Conservation (phyloP, 2,329 filamentous ascomycete species). For the Claviceps digitariae region DNA sequence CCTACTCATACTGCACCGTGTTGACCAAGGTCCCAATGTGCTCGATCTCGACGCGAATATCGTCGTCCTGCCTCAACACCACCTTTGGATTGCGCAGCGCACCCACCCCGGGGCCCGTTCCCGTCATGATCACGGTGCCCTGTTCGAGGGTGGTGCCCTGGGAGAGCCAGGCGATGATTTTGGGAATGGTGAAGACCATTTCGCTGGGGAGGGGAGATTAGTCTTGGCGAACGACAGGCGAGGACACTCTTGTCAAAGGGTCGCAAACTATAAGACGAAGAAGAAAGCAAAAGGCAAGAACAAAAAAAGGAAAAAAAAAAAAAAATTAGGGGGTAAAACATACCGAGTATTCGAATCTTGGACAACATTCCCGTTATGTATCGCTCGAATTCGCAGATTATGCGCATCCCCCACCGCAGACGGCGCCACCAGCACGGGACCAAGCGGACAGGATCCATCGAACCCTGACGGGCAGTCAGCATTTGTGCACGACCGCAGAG, state of each 20-base stretch:
- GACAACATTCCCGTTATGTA: constrained; percentile 22
- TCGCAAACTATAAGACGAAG: too few species aligned
- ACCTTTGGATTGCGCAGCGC: constrained; percentile 25
- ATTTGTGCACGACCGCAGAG: too few species aligned
- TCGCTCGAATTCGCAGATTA: constrained; percentile 17
- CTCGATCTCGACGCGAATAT: constrained; percentile 24
- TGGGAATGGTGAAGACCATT: constrained; percentile 45
- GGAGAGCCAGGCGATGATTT: constrained; percentile 43
- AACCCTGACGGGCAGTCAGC: constrained; percentile 12
- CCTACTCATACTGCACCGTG: constrained; percentile 22
- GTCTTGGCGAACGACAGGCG: too few species aligned
- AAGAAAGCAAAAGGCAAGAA: not conserved
- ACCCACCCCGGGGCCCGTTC: constrained; percentile 34
- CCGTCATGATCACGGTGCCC: constrained; percentile 50
- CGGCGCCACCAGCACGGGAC: constrained; percentile 21
- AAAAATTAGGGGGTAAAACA: not conserved
- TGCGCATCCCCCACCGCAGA: constrained; percentile 18
- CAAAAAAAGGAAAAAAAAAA: not conserved
- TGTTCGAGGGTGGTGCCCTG: constrained; percentile 45
- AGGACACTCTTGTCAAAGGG: too few species aligned
- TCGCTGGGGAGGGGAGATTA: constrained; percentile 11
- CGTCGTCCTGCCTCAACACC: constrained; percentile 22
- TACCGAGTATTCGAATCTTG: constrained; percentile 22
- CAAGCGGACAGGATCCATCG: constrained; percentile 37
- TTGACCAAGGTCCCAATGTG: constrained; percentile 24